A percentile compares a stretch with the other conserved stretches of the same genome.
Conservation (phyloP, 768 basidiomycete species). For the Neoboletus magnificus region DNA sequence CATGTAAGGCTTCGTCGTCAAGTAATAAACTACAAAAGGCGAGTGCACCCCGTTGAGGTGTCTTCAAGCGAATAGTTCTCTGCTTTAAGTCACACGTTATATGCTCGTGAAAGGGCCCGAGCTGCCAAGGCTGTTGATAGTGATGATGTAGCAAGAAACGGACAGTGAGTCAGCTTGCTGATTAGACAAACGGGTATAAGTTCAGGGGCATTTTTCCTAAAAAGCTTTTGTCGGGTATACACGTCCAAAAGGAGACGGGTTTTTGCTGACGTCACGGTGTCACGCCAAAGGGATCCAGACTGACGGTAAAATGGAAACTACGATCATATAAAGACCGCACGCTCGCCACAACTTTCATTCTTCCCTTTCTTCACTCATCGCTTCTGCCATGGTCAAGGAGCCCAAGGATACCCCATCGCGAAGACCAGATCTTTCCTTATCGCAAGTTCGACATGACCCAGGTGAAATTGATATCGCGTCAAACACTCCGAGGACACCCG, state of each 20-base stretch:
- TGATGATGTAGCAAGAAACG: too few species aligned
- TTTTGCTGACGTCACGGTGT: constrained; percentile 20
- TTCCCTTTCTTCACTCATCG: background rate
- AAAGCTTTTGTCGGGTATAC: background rate
- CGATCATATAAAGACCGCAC: constrained; percentile 10
- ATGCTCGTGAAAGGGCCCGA: background rate
- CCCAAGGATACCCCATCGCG: background rate
- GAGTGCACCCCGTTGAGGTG: background rate
- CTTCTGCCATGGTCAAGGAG: constrained; percentile 15
- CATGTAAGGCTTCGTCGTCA: background rate
- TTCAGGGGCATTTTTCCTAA: background rate
- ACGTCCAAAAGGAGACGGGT: constrained; percentile 3
- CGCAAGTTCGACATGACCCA: constrained; percentile 1
- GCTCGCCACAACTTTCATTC: constrained; percentile 1
- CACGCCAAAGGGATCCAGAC: constrained; percentile 1
- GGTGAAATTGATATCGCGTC: constrained; percentile 17
- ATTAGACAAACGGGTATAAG: background rate
- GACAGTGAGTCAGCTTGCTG: too few species aligned
- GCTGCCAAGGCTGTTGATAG: too few species aligned
- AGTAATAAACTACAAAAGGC: background rate
- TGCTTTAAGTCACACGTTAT: background rate
- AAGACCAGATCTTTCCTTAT: constrained; percentile 17
- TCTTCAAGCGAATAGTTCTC: background rate
- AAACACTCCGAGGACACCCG: constrained; percentile 80
- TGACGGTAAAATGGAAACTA: constrained; percentile 11